Base-by-base conservation (phyloP, 106 monocot genomes). In the Allium cepa region DNA sequence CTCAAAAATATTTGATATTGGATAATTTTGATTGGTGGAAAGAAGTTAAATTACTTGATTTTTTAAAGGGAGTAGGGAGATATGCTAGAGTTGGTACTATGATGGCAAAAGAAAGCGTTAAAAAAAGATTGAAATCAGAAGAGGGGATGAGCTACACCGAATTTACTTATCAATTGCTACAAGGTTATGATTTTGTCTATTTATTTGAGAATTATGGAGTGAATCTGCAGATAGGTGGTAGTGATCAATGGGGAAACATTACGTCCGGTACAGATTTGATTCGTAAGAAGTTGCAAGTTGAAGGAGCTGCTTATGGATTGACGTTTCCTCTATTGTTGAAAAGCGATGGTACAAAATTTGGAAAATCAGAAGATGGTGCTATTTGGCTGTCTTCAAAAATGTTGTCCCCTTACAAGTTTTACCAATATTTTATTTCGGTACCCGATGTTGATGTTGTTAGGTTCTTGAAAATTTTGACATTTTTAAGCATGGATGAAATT, bases 161-260 rank as follows among this genome's bases (percentile, higher is more conserved):
- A 57, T 97, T 97, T 80, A 97, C 88, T 14, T 97, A 97, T 62
- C 96, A 97, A 75, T 80, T 97, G n/a, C 57, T 97, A 59, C 92
- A 92, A 66, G 96, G 88, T 3, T 92, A 92, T 60, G 96, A 97
- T 62, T 97, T 97, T 16, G 15, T 97, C 13, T 77, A 89, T 67
- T 67, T 97, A 74, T 92, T 97, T 53, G 80, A 81, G 78, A 92
- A 88, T 70, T 74, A 78, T 76, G 89, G 86, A 15, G 96, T 92
- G 4, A 92, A 92, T 87, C 86, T 97, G 59, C 92, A 97, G 79
- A 89, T 97, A 45, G 92, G 96, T 60, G 96, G 96, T 1, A 92
- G 92, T 58, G 97, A 97, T 73, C 97, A 97, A 67, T 97, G 92
- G 92, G 96, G 91, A 12, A 97, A 97, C 56, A 92, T 97, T 26